Percentiles rank a stretch among this genome's conserved stretches.
phyloP scores from a whole-genome alignment of 495 filamentous ascomycete genomes.

The Paragyromitra xinjiangensis region DNA sequence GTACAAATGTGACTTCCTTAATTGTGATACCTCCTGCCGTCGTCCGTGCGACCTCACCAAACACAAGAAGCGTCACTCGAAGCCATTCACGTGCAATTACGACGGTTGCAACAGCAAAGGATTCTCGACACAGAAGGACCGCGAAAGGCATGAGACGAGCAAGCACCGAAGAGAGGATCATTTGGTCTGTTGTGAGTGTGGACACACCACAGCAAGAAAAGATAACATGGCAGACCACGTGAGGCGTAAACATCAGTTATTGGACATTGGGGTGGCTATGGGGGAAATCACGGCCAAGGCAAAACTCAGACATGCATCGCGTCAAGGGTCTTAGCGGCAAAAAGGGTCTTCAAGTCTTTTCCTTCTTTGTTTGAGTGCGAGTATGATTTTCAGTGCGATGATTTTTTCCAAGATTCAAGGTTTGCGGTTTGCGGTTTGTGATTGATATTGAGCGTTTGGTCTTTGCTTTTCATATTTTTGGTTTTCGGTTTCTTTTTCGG shows the following conservation, averaged over 20 bases:
- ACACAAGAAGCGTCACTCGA: slow-evolving; percentile 47
- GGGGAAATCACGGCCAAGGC: not conserved
- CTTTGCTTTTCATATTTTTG: not conserved
- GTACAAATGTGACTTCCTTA: slow-evolving; percentile 22
- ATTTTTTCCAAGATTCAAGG: too few relatives aligned
- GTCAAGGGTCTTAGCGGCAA: not conserved
- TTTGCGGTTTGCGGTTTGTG: not conserved
- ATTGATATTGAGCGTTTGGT: not conserved
- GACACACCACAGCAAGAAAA: slow-evolving; percentile 39
- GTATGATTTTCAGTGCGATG: too few relatives aligned
- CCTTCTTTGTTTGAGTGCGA: not conserved
- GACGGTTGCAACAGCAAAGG: slow-evolving; percentile 7
- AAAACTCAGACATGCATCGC: not conserved
- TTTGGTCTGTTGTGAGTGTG: slow-evolving; percentile 33
- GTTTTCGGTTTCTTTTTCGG: not conserved
- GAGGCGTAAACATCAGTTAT: slow-evolving; percentile 20
- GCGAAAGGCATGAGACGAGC: slow-evolving; percentile 32
- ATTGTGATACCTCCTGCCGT: slow-evolving; percentile 23
- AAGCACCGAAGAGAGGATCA: slow-evolving; percentile 35
- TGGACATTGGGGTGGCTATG: not conserved
- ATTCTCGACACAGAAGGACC: slow-evolving; percentile 42
- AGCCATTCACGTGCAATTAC: slow-evolving; percentile 35
- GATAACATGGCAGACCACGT: slow-evolving; percentile 55
- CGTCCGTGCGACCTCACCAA: slow-evolving; percentile 41
- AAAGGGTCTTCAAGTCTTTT: not conserved